These are phyloP conservation scores for Lachancea thermotolerans DNA, from an alignment of 805 yeast species.

Conservation along the genomic window DNA sequence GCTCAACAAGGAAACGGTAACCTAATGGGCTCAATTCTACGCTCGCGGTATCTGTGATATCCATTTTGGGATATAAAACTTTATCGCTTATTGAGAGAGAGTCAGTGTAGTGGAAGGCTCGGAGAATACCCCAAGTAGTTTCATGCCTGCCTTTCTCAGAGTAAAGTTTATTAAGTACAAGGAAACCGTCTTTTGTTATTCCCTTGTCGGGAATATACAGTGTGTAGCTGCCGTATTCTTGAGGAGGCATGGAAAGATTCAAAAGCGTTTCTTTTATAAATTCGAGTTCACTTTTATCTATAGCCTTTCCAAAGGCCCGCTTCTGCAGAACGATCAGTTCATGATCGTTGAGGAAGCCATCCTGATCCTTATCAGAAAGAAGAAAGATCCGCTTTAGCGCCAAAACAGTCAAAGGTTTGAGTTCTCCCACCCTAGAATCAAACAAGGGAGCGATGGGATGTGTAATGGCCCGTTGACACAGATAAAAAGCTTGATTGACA, in stretches of 20 bases:
- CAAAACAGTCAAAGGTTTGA: conserved; percentile 67
- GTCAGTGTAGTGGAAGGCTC: conserved; percentile 87
- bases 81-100: conserved; percentile 78
- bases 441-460: conserved; percentile 90
- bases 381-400: conserved; percentile 81
- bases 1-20: conserved; percentile 82
- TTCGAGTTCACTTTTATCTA: conserved; percentile 45
- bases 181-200: conserved; percentile 66
- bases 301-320: conserved; percentile 61
- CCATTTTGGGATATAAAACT: conserved; percentile 71
- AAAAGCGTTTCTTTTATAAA: conserved; percentile 36
- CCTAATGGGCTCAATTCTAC: conserved; percentile 93
- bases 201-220: conserved; percentile 42
- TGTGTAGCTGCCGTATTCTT: conserved; percentile 34
- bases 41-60: conserved; percentile 65
- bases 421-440: conserved; percentile 79
- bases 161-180: conserved; percentile 68
- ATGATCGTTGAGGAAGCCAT: conserved; percentile 64
- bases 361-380: conserved; percentile 84
- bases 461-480: conserved; percentile 88
- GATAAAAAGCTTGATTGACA: conserved; percentile 76
- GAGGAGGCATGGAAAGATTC: conserved; percentile 14
- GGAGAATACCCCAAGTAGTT: conserved; percentile 89
- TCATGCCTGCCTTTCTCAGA: conserved; percentile 94
- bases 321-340: conserved; percentile 67